Percentiles rank a stretch among this genome's conserved stretches.
These are phyloP conservation scores for Nemania sp. DNA, from an alignment of 2,329 filamentous ascomycete genomes.

Conservation along the genomic window DNA sequence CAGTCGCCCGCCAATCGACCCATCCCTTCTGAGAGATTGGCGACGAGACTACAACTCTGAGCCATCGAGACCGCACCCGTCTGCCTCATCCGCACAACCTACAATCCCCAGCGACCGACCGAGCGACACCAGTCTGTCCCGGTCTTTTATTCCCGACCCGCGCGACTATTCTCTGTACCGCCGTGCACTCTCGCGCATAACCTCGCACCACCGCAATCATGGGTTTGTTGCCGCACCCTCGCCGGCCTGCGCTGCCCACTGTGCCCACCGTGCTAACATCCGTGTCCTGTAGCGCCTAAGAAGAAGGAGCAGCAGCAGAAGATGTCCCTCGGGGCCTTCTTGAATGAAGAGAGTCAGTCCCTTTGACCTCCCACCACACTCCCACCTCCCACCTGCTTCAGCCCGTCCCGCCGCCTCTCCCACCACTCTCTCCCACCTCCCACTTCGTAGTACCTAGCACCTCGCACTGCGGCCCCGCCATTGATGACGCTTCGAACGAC, in stretches of 20 bases:
- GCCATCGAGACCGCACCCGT: slow-evolving; percentile 16
- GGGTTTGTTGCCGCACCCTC: slow-evolving; percentile 59
- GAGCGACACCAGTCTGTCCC: slow-evolving; percentile 38
- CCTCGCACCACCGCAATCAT: slow-evolving; percentile 68
- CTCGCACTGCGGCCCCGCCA: not conserved
- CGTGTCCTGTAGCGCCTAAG: slow-evolving; percentile 76
- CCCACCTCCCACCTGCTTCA: not conserved
- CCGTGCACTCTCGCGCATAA: slow-evolving; percentile 45
- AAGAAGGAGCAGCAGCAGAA: slow-evolving; percentile 92
- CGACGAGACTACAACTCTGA: slow-evolving; percentile 27
- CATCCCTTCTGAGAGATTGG: slow-evolving; percentile 37
- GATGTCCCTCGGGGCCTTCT: slow-evolving; percentile 97
- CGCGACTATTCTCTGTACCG: slow-evolving; percentile 41
- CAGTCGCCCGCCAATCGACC: slow-evolving; percentile 44
- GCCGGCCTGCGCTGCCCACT: slow-evolving; percentile 26
- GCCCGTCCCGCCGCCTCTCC: too few relatives aligned
- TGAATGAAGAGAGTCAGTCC: slow-evolving; percentile 86
- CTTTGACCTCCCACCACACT: slow-evolving; percentile 44
- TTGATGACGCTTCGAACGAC: slow-evolving; percentile 14
- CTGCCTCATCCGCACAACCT: not conserved
- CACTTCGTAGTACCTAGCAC: not conserved
- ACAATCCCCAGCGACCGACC: not conserved
- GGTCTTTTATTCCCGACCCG: slow-evolving; percentile 39
- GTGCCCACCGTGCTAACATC: slow-evolving; percentile 57
- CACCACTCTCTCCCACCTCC: not conserved